Evolutionary conservation across 202 grass and related monocot genomes (phyloP).

Genomic region (Zizania palustris): DNA sequence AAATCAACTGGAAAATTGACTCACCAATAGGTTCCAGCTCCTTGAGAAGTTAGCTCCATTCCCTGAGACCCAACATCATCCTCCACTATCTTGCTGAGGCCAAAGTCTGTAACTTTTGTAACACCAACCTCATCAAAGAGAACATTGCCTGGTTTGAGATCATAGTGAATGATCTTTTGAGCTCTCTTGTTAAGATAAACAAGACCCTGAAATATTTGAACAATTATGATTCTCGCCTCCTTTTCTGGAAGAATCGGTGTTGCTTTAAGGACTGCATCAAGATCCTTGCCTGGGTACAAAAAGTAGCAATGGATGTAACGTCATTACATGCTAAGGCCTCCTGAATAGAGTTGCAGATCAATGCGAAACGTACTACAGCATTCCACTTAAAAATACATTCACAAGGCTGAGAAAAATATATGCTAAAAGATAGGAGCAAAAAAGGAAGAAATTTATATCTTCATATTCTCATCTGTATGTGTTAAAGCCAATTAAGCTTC

Average conservation of each 20-base stretch:
- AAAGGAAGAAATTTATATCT: slow-evolving; percentile 18
- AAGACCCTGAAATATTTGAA: slow-evolving; percentile 99
- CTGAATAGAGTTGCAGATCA: slow-evolving; percentile 22
- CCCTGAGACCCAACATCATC: slow-evolving; percentile 98
- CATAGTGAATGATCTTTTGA: slow-evolving; percentile 97
- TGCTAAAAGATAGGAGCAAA: slow-evolving; percentile 31
- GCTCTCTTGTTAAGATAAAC: slow-evolving; percentile 96
- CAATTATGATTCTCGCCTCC: slow-evolving; percentile 97
- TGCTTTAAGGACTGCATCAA: slow-evolving; percentile 94
- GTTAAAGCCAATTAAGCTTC: neutral
- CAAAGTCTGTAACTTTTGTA: slow-evolving; percentile 98
- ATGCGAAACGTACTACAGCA: neutral
- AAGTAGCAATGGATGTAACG: slow-evolving; percentile 38
- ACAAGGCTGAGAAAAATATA: slow-evolving; percentile 6
- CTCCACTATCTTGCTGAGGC: slow-evolving; percentile 99
- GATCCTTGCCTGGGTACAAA: slow-evolving; percentile 82
- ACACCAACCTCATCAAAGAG: slow-evolving; percentile 93
- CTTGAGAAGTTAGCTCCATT: slow-evolving; percentile 98
- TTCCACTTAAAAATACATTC: slow-evolving; percentile 13
- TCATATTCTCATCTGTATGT: slow-evolving; percentile 16
- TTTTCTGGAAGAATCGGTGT: slow-evolving; percentile 97
- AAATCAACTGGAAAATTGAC: slow-evolving; percentile 35
- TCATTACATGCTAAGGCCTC: slow-evolving; percentile 41
- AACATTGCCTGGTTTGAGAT: slow-evolving; percentile 98
- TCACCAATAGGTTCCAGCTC: slow-evolving; percentile 99